Evolutionary conservation across 441 rosid species (phyloP), one percentile per base, ranked within the genome.

Genomic region (Omphalea diandra): DNA sequence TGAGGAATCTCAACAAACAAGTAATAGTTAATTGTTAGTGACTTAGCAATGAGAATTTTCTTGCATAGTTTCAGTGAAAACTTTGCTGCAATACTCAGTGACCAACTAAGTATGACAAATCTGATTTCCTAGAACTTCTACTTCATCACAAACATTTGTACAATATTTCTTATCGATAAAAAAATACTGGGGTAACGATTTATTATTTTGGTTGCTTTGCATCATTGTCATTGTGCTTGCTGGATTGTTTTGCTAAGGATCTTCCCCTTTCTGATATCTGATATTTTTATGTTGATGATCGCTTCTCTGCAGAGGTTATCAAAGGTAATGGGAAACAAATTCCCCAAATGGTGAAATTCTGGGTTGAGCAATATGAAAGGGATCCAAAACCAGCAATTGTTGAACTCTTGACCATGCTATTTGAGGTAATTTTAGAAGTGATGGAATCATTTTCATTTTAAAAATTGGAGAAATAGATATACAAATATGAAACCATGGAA

Each of bases 301-400:
- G 38, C 65, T 72, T 54, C 59, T 65, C 47, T 70, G 78, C 88
- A 95, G 99, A 93, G 81, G 78, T 85, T 74, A 82, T 95, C 63
- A 89, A 85, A 83, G 90, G 96, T 59, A 83, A 80, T 32, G 98
- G 89, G 44, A 88, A 80, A 75, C 80, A 74, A 49, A 89, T 94
- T 75, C 84, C 90, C 75, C 88, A 82, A 75, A 79, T 76, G 33
- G 97, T 87, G 18, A 95, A 90, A 81, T 82, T 81, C 63, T 93
- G 95, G 97, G 95, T 86, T 38, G 97, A 90, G 83, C 83, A 78
- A 59, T 93, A 93, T 71, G 97, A 95, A 76, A 76, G 75, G 77
- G 77, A 90, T 79, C 83, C 95, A 46, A 88, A 84, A 72, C 83
- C 85, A 77, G 97, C 99, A 4, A 82, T 86, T 77, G 86, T 83